These are phyloP conservation scores for Candolleomyces aberdarensis DNA, from an alignment of 768 basidiomycete species.

Conservation along the genomic window DNA sequence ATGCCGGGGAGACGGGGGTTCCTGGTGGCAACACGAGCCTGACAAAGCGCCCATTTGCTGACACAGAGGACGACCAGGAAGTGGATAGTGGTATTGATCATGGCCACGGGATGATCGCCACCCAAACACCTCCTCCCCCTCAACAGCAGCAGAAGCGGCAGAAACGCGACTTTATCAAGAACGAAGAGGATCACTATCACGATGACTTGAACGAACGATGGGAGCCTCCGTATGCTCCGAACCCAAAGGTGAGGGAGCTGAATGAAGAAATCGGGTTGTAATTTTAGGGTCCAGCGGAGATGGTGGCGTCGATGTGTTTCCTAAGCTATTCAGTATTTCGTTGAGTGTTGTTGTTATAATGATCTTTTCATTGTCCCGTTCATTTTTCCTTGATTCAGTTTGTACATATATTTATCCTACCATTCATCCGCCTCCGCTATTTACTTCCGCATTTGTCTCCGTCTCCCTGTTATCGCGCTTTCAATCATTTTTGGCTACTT, in stretches of 20 bases:
- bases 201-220: slow-evolving; percentile 2
- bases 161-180: not conserved
- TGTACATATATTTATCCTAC: too few relatives aligned
- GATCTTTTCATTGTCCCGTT: too few relatives aligned
- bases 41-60: slow-evolving; percentile 32
- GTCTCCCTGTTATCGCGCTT: too few relatives aligned
- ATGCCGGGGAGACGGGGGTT: slow-evolving; percentile 17
- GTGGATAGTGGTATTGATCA: not conserved
- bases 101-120: too few relatives aligned
- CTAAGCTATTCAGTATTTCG: not conserved
- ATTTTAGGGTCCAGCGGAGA: not conserved
- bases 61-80: slow-evolving; percentile 3
- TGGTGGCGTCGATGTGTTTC: not conserved
- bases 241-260: slow-evolving; percentile 17
- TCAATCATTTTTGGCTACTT: too few relatives aligned
- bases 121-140: too few relatives aligned
- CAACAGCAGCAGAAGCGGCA: not conserved
- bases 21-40: slow-evolving; percentile 32
- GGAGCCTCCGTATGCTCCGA: slow-evolving; percentile 21
- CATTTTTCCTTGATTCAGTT: too few relatives aligned
- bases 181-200: slow-evolving; percentile 23
- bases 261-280: not conserved
- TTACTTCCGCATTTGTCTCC: too few relatives aligned
- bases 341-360: too few relatives aligned
- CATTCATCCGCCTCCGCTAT: too few relatives aligned